Base-by-base conservation (phyloP, 805 yeast genomes). In the Saturnispora bothae region DNA sequence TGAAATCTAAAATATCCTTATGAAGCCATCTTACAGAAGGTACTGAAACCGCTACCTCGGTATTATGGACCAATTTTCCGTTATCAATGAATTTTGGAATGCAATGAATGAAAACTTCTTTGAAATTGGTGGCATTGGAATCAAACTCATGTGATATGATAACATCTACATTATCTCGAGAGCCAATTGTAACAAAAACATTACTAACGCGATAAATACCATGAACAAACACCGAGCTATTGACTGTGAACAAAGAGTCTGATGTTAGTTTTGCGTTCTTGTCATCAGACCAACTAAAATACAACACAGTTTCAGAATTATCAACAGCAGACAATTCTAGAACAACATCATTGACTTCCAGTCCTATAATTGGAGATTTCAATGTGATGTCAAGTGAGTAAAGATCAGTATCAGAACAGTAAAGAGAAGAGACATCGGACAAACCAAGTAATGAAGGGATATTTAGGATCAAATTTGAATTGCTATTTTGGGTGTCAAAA, bases 341-440 rank as follows among this genome's bases (percentile, higher is more conserved):
- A 5, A 32, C 28, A 20, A 38, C 15, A 20, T 31, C 27, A 5
- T 31, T 21, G 9, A 32, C 12, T 13, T 21, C 3, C 29, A 38
- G 17, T 13, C 40, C 40, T 8, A n/a, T 13, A 8, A 38, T 16
- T 12, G 27, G 32, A 7, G 66, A 66, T 3, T 42, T 40, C 6
- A 71, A 29, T 1, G 46, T 41, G 4, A 71, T 41, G 8, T 53
- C 57, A 2, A 75, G 42, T 28, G 44, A 58, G 37, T 71, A 65
- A 5, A 43, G 48, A 46, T 71, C 71, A 19, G 39, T 56, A 4
- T 48, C 48, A 12, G 48, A 54, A 17, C 63, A 60, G 4, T 52
- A 46, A 10, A 75, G 52, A 36, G 51, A 59, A 4, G 43, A 38
- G 2, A 36, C 12, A 3, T 28, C 12, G 5, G 22, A 6, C 4